Evolutionary conservation across 805 yeast genomes (phyloP).

Genomic region (Suhomyces canberraensis): DNA sequence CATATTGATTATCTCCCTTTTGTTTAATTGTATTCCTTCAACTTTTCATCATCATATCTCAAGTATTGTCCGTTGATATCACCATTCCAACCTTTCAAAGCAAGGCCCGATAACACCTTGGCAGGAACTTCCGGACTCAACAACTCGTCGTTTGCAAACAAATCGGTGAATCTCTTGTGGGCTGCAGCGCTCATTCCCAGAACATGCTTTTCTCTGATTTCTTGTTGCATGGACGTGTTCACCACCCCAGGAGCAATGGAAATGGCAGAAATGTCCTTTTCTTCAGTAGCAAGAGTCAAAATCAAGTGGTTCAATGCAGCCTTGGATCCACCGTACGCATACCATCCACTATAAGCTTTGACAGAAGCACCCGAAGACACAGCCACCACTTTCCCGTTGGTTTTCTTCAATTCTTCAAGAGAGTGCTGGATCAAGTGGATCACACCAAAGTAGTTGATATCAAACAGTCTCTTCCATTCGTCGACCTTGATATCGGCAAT

Average conservation of each 20-base stretch:
- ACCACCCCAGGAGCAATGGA: constrained; percentile 95
- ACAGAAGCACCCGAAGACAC: constrained; percentile 89
- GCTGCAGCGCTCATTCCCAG: constrained; percentile 58
- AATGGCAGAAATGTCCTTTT: constrained; percentile 51
- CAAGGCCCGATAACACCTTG: constrained; percentile 61
- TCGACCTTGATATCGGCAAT: constrained; percentile 46
- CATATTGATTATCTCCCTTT: too few species aligned
- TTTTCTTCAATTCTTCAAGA: constrained; percentile 53
- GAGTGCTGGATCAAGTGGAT: constrained; percentile 55
- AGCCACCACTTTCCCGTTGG: constrained; percentile 64
- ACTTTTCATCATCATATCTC: constrained; percentile 51
- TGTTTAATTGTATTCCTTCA: not conserved
- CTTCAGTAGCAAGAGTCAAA: constrained; percentile 64
- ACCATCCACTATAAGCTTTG: constrained; percentile 68
- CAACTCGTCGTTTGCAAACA: constrained; percentile 56
- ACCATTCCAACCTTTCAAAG: constrained; percentile 52
- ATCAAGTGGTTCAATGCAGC: constrained; percentile 86
- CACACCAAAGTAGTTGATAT: constrained; percentile 75
- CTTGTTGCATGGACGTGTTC: constrained; percentile 82
- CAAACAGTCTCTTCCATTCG: constrained; percentile 63
- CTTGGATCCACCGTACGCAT: constrained; percentile 87
- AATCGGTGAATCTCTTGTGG: constrained; percentile 58
- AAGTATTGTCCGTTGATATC: constrained; percentile 65
- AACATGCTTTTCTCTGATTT: constrained; percentile 66
- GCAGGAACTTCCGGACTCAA: constrained; percentile 75